Percentiles rank a stretch among this genome's conserved stretches.
Evolutionary conservation across 352 stramenopile genomes (phyloP).

Genomic region (Phytophthora ohioensis): DNA sequence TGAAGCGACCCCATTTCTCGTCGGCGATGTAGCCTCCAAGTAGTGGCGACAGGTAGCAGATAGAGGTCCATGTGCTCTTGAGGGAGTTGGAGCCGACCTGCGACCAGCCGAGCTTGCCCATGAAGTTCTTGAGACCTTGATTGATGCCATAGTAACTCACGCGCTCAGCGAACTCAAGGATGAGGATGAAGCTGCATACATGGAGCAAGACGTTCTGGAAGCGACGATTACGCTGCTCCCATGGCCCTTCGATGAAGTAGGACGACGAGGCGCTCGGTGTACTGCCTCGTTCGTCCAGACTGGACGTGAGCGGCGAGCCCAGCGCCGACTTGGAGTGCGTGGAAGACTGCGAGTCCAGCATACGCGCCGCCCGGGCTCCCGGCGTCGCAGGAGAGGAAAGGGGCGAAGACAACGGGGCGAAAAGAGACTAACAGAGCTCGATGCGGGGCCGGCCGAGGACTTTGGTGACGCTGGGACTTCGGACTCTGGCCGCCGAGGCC

Average conservation of each 20-base stretch:
- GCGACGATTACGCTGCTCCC: constrained; percentile 78
- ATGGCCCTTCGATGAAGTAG: constrained; percentile 81
- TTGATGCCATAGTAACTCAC: constrained; percentile 92
- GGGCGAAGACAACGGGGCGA: neutral
- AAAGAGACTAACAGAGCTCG: neutral
- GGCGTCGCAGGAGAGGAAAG: constrained; percentile 8
- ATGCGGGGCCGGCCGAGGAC: neutral
- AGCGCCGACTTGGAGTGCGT: constrained; percentile 62
- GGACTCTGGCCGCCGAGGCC: constrained; percentile 7
- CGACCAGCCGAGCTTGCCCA: constrained; percentile 76
- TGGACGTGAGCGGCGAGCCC: constrained; percentile 49
- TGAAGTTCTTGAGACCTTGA: constrained; percentile 90
- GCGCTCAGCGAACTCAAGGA: constrained; percentile 87
- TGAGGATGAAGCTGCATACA: constrained; percentile 88
- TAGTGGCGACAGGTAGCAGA: constrained; percentile 87
- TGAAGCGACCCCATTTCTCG: constrained; percentile 88
- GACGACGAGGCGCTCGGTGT: constrained; percentile 65
- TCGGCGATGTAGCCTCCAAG: constrained; percentile 88
- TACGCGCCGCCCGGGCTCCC: constrained; percentile 21
- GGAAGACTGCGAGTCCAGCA: constrained; percentile 58
- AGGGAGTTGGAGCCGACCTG: constrained; percentile 87
- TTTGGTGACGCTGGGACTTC: constrained; percentile 10
- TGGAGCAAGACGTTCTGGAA: constrained; percentile 88
- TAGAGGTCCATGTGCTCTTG: constrained; percentile 91
- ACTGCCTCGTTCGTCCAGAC: constrained; percentile 46